Conservation (phyloP, 108 stramenopile species). For the Skeletonema potamos region DNA sequence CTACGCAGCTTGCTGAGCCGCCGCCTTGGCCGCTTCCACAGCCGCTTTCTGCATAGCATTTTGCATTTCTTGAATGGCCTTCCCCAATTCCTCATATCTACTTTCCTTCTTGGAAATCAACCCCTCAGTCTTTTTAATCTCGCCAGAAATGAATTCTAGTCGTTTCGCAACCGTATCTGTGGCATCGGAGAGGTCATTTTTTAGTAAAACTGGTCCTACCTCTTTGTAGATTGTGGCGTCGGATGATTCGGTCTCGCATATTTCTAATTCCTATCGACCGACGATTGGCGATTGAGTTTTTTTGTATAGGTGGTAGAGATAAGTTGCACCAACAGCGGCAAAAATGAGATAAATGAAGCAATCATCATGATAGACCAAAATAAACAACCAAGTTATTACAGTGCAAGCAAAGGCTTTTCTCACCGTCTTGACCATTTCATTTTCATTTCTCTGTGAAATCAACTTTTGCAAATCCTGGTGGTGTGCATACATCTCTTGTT, state of each 20-base stretch:
- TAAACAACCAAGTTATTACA: background rate
- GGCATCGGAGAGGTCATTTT: constrained; percentile 88
- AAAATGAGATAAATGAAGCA: background rate
- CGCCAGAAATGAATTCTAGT: constrained; percentile 82
- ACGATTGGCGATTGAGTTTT: background rate
- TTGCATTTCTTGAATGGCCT: constrained; percentile 84
- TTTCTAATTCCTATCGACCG: constrained; percentile 36
- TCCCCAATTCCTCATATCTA: constrained; percentile 55
- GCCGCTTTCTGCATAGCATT: constrained; percentile 79
- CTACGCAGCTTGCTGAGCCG: constrained; percentile 53
- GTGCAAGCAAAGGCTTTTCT: background rate
- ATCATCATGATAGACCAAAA: background rate
- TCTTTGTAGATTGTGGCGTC: constrained; percentile 78
- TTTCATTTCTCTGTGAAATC: constrained; percentile 82
- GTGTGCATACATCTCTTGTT: constrained; percentile 65
- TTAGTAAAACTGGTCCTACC: constrained; percentile 91
- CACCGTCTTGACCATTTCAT: constrained; percentile 70
- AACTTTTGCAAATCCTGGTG: constrained; percentile 66
- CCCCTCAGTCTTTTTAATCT: constrained; percentile 62
- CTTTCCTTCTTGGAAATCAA: constrained; percentile 58
- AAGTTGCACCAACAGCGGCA: background rate
- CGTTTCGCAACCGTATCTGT: constrained; percentile 85
- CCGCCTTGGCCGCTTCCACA: constrained; percentile 76
- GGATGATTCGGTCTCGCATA: constrained; percentile 30
- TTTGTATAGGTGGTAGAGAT: background rate